A percentile compares a stretch with the other conserved stretches of the same genome.
Conservation (phyloP, 2,329 filamentous ascomycete genomes). For the Penicillium fuscoglaucum region DNA sequence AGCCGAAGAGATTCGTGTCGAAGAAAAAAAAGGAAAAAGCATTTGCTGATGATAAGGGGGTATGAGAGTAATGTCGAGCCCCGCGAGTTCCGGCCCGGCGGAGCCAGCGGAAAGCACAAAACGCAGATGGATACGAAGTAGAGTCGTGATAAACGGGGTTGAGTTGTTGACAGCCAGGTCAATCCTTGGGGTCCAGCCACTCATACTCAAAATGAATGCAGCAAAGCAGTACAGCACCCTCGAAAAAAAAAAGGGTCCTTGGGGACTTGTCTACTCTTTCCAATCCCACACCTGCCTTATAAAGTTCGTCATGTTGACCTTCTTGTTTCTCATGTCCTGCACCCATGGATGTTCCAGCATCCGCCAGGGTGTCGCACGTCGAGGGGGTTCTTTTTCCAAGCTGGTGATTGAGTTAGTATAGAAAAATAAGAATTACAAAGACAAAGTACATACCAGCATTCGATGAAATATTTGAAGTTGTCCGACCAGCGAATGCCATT, state of each 20-base stretch:
- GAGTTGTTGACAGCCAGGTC: constrained; percentile 33
- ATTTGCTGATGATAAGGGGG: constrained; percentile 17
- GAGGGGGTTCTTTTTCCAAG: constrained; percentile 85
- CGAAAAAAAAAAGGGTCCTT: neutral
- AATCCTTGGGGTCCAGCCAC: constrained; percentile 31
- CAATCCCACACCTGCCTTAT: constrained; percentile 95
- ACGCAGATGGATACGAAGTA: constrained; percentile 6
- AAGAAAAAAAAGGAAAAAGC: constrained; percentile 2
- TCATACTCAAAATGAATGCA: constrained; percentile 18
- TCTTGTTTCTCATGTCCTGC: constrained; percentile 90
- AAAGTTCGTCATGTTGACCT: constrained; percentile 96
- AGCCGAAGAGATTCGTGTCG: constrained; percentile 20
- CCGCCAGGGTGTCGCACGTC: constrained; percentile 91
- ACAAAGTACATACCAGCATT: constrained; percentile 74
- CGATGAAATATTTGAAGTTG: constrained; percentile 98
- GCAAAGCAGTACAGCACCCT: constrained; percentile 10
- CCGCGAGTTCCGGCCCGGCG: constrained; percentile 25
- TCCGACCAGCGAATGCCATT: constrained; percentile 92
- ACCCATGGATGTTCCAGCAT: constrained; percentile 99
- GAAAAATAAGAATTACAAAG: neutral
- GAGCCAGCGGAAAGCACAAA: constrained; percentile 10
- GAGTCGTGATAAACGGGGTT: constrained; percentile 14
- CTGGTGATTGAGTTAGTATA: constrained; percentile 50
- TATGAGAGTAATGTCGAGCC: constrained; percentile 17
- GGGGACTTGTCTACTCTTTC: constrained; percentile 61